phyloP scores from a whole-genome alignment of 1,284 basidiomycete genomes.

The Caloboletus firmus region DNA sequence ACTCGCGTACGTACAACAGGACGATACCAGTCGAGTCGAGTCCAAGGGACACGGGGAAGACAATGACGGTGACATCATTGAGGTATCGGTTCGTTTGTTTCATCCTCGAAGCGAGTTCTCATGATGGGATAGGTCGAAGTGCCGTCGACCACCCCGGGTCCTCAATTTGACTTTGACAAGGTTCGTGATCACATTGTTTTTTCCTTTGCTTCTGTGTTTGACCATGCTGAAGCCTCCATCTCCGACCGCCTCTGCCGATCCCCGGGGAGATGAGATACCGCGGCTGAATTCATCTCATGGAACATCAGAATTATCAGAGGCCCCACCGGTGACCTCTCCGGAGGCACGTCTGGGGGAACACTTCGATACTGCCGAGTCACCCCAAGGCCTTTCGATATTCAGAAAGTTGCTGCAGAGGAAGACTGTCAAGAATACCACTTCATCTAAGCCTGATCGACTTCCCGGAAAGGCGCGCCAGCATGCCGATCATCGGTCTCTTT shows the following conservation, averaged over 20 bases:
- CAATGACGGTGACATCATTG: background rate
- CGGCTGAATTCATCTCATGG: fast-evolving
- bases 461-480: too few species aligned
- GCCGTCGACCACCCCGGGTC: background rate
- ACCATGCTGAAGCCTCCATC: background rate
- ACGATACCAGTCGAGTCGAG: background rate
- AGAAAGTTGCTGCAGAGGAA: background rate
- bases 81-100: background rate
- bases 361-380: too few species aligned
- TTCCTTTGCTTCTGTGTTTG: background rate
- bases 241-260: background rate
- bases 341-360: background rate
- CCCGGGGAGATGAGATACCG: background rate
- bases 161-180: background rate
- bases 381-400: fast-evolving
- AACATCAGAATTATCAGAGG: too few species aligned
- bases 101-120: background rate
- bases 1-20: background rate
- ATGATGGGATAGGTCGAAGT: background rate
- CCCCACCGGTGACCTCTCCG: background rate
- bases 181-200: background rate
- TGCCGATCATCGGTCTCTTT: background rate
- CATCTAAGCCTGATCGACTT: background rate
- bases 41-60: too few species aligned
- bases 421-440: background rate